phyloP scores from a whole-genome alignment of 768 basidiomycete genomes.

The Suillus lakei region DNA sequence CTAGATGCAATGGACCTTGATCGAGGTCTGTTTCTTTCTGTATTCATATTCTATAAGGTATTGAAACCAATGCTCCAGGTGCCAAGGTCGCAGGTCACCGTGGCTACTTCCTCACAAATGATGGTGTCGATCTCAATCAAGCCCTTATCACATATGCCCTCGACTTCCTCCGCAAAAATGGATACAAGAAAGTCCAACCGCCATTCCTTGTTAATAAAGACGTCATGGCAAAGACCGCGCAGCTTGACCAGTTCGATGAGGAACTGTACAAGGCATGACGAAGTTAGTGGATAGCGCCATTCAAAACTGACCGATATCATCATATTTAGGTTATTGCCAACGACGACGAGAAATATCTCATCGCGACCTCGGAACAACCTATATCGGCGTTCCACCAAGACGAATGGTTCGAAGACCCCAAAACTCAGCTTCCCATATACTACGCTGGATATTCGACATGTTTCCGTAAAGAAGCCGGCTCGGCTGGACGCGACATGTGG shows the following conservation, averaged over 20 bases:
- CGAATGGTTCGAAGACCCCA: conserved; percentile 96
- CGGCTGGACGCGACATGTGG: conserved; percentile 98
- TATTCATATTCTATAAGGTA: not conserved
- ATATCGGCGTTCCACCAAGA: conserved; percentile 95
- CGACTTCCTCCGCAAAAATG: conserved; percentile 82
- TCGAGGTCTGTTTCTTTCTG: conserved; percentile 57
- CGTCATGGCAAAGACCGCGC: conserved; percentile 96
- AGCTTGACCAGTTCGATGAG: conserved; percentile 98
- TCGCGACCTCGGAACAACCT: conserved; percentile 98
- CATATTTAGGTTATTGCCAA: conserved; percentile 74
- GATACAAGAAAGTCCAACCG: conserved; percentile 94
- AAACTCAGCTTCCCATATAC: conserved; percentile 88
- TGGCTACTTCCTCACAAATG: conserved; percentile 94
- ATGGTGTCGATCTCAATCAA: conserved; percentile 97
- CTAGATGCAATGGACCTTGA: conserved; percentile 98
- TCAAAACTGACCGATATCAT: conserved; percentile 1
- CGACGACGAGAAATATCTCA: conserved; percentile 97
- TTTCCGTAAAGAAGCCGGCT: conserved; percentile 99
- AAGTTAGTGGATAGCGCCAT: not conserved
- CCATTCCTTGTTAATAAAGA: conserved; percentile 99
- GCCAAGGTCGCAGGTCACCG: conserved; percentile 94
- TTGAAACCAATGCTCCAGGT: conserved; percentile 47
- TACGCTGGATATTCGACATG: conserved; percentile 93
- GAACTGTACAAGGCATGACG: conserved; percentile 89
- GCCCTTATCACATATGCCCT: conserved; percentile 94